Evolutionary conservation across 164 flowering plant genomes (phyloP), one percentile per base, ranked within the genome.

Genomic region (Sextonia rubra): DNA sequence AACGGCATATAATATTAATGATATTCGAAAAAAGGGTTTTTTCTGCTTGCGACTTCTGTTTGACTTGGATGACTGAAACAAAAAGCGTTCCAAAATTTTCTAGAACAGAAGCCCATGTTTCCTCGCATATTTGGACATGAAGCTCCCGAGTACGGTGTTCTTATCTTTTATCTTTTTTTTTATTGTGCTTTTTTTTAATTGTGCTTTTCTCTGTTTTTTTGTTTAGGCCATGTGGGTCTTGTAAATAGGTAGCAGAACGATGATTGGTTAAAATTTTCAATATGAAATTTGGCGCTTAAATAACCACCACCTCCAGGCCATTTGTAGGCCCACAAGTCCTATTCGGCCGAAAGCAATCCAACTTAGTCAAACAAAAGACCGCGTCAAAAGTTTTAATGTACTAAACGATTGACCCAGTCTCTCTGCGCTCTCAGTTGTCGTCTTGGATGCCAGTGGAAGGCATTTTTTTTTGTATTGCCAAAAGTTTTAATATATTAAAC

Each of bases 51-150:
- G 12, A 9, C 7, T 27, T 11, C 1, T 48, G 12, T 24, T 61
- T 23, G 25, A 4, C 3, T 9, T 3, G 17, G 20, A 24, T 61
- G 64, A 22, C 64, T 61, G 26, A 61, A 27, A 26, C 14, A 47
- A 18, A 12, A 3, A 11, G 5, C 29, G 3, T 25, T 32, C 8
- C 37, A 32, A 7, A 17, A 11, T 68, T 74, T 81, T 29, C 74
- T 82, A 85, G 88, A 83, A 4, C 89, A 86, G 61, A 80, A 80
- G 12, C 83, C 89, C 11, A 32, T 86, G 25, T 86, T 86, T 73
- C 89, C 87, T 78, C 80, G 87, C 14, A 86, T 86, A 20, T 81
- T 84, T 27, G 89, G 89, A 29, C 87, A 84, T 32, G 89, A 84
- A 78, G 87, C 87, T 44, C 83, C 81, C 61, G 89, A 87, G 89